Evolutionary conservation across 2,329 filamentous ascomycete species (phyloP).

Genomic region (Pyrenochaeta sp.): DNA sequence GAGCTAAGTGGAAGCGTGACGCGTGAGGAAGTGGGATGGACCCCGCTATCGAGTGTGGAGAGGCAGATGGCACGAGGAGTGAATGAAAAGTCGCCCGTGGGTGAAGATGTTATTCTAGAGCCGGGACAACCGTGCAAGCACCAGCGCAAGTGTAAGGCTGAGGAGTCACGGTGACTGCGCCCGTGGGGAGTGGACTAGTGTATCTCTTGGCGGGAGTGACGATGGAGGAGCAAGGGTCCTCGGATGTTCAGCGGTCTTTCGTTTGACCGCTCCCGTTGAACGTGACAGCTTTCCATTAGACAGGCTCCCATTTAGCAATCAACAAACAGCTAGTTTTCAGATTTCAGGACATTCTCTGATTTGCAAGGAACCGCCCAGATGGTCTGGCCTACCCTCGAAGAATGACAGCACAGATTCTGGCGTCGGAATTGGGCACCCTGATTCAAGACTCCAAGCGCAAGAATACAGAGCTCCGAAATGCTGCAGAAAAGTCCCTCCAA

Average conservation of each 20-base stretch:
- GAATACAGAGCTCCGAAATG: constrained; percentile 86
- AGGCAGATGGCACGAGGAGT: constrained; percentile 10
- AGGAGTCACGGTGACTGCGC: constrained; percentile 12
- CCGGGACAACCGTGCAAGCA: too few relatives aligned
- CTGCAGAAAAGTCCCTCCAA: constrained; percentile 90
- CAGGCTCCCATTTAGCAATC: constrained; percentile 11
- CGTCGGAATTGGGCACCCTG: constrained; percentile 86
- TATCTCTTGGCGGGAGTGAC: constrained; percentile 17
- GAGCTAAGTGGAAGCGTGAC: constrained; percentile 18
- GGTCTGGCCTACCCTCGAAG: constrained; percentile 44
- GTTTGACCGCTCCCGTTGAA: constrained; percentile 26
- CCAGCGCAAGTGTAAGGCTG: constrained; percentile 14
- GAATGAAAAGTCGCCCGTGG: not conserved
- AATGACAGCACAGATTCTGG: constrained; percentile 92
- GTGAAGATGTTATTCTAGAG: constrained; percentile 1
- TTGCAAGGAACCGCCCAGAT: constrained; percentile 29
- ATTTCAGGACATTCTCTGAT: constrained; percentile 9
- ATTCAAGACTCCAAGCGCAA: constrained; percentile 97
- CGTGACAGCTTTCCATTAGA: constrained; percentile 19
- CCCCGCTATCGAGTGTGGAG: constrained; percentile 38
- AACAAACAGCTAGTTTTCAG: constrained; percentile 18
- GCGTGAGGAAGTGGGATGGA: constrained; percentile 35
- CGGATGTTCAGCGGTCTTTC: constrained; percentile 13
- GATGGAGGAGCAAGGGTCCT: constrained; percentile 20
- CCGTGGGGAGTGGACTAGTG: constrained; percentile 17